Base-by-base conservation (phyloP, 1,284 basidiomycete genomes). In the Tremellales sp. region DNA sequence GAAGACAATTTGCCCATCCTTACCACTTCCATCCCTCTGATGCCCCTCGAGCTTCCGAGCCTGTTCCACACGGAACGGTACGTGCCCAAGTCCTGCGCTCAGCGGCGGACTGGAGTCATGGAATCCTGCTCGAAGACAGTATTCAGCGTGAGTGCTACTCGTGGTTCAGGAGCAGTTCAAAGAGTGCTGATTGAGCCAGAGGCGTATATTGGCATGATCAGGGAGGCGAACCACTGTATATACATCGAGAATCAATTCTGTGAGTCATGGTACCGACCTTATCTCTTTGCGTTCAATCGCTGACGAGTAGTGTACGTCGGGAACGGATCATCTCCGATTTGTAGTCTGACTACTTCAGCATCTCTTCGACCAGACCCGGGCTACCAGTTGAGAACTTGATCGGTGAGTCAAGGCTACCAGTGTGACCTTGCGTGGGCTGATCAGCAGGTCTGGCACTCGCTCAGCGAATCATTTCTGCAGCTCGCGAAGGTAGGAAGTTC, bases 181-280 rank as follows among this genome's bases (percentile, higher is more conserved):
- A 44, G 43, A 35, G 42, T 45, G 48, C 41, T 45, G 4, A 45
- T 3, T 11, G 29, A n/a, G n/a, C 26, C 42, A 66, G 64, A 70
- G 62, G 67, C 72, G 82, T 89, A 93, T 72, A 80, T 85, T 45
- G 80, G 89, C 59, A 58, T 96, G 61, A 97, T 97, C 63, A 70
- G 79, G 37, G 85, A 93, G 66, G 82, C 90, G 0, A 83, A 84
- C 56, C 87, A 93, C 68, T 90, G 80, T 70, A 89, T 96, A 59
- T 93, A 91, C 70, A 93, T 94, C 55, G 89, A 94, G 75, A 94
- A 96, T 64, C 90, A 94, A 69, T 94, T 93, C 77, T 94, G 87
- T 90, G 60, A 73, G 87, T 78, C 43, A n/a, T 17, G 24, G 33
- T 19, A 13, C 39, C 26, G 27, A 45, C 12, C 15, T 25, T n/a